Evolutionary conservation across 208 protist species (phyloP).

Genomic region (Leishmania lainsoni): DNA sequence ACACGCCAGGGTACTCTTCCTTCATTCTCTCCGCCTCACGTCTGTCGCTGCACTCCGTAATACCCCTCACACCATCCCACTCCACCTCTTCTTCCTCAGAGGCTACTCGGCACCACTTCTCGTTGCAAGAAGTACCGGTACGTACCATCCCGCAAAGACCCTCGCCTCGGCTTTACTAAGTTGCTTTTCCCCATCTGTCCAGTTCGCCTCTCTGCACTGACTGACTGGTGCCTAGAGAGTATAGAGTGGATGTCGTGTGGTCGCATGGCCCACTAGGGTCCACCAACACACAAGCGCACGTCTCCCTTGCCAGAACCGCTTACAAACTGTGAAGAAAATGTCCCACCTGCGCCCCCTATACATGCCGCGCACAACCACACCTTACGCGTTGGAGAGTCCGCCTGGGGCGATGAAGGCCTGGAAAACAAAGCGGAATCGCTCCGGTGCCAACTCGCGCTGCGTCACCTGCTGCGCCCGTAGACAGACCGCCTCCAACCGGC

Average conservation of each 20-base stretch:
- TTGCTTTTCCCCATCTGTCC: no score
- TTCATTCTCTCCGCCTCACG: background rate
- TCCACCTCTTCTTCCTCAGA: background rate
- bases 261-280: background rate
- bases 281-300: background rate
- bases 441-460: constrained; percentile 56
- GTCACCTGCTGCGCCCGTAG: constrained; percentile 69
- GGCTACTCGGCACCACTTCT: background rate
- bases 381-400: constrained; percentile 50
- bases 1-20: background rate
- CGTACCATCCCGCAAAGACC: background rate
- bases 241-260: background rate
- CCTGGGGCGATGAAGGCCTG: constrained; percentile 87
- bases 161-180: background rate
- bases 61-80: background rate
- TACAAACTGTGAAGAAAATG: background rate
- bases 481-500: constrained; percentile 85
- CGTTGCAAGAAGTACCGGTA: background rate
- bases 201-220: background rate
- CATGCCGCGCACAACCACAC: background rate
- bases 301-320: background rate
- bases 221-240: background rate
- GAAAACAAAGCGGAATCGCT: constrained; percentile 84
- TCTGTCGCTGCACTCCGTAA: background rate
- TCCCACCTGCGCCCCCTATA: background rate